Conservation (phyloP, 345 rosid genomes). For the Diplotaxis tenuifolia region DNA sequence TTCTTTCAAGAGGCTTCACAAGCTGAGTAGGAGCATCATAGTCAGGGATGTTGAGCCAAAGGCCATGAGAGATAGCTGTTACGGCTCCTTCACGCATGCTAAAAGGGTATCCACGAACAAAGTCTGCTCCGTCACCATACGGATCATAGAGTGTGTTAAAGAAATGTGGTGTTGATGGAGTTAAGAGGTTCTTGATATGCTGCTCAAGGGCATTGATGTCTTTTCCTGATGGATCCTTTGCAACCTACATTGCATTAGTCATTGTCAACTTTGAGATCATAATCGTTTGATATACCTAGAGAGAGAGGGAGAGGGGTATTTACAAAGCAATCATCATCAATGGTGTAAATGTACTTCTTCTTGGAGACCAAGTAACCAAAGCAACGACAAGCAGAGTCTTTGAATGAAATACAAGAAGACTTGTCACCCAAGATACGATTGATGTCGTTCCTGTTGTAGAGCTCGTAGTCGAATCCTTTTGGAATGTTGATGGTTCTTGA, state of each 20-base stretch:
- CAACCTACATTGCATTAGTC: too few species aligned
- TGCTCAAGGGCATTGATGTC: constrained; percentile 53
- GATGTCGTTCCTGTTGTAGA: constrained; percentile 54
- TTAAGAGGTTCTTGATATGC: constrained; percentile 49
- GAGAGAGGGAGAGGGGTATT: too few species aligned
- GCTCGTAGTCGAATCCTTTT: constrained; percentile 51
- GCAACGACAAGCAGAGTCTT: constrained; percentile 58
- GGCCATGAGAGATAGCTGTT: constrained; percentile 54
- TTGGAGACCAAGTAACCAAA: constrained; percentile 50
- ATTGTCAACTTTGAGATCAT: too few species aligned
- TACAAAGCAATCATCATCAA: constrained; percentile 64
- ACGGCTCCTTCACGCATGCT: constrained; percentile 44
- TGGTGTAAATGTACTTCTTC: constrained; percentile 48
- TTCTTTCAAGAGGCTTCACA: constrained; percentile 53
- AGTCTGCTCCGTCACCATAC: constrained; percentile 48
- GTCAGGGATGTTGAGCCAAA: constrained; percentile 57
- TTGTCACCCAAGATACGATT: constrained; percentile 52
- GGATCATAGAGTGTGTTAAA: constrained; percentile 65
- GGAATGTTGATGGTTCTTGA: constrained; percentile 52
- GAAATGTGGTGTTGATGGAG: constrained; percentile 49
- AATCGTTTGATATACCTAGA: too few species aligned
- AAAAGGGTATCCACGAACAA: constrained; percentile 48
- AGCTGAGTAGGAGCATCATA: constrained; percentile 57
- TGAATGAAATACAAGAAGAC: constrained; percentile 58
- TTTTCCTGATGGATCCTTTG: constrained; percentile 51